Conservation (phyloP, 192 early-diverging fungal genomes). For the Jimgerdemannia flammicorona region DNA sequence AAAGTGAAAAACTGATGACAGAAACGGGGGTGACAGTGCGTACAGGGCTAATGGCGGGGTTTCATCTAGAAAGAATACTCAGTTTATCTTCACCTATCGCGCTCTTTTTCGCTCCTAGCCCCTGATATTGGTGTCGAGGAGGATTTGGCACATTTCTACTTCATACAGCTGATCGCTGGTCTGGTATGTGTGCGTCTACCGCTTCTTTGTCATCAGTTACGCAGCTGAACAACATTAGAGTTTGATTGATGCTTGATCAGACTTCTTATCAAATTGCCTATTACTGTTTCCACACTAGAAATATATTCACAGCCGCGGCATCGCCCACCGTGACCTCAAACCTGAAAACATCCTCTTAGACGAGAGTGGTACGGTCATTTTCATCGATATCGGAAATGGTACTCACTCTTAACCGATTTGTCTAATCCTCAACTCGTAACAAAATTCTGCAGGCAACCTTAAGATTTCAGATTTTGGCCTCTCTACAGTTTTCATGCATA, state of each 20-base stretch:
- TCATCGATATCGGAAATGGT: neutral
- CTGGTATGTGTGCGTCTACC: constrained; percentile 37
- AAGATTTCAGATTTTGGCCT: constrained; percentile 75
- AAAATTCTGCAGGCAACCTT: constrained; percentile 45
- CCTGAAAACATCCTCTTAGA: constrained; percentile 82
- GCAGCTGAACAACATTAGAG: too few relatives aligned
- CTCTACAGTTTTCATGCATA: constrained; percentile 58
- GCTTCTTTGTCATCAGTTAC: too few relatives aligned
- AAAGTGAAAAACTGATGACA: neutral
- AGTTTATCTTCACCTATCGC: neutral
- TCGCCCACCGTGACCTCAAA: constrained; percentile 92
- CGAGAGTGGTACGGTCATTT: neutral
- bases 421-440: too few relatives aligned
- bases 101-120: constrained; percentile 13
- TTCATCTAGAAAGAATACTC: too few relatives aligned
- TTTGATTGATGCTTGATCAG: too few relatives aligned
- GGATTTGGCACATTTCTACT: constrained; percentile 71
- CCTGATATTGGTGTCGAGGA: constrained; percentile 71
- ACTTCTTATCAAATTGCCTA: neutral
- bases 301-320: constrained; percentile 29
- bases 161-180: constrained; percentile 61
- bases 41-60: too few relatives aligned
- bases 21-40: neutral
- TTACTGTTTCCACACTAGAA: neutral
- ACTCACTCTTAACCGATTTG: too few relatives aligned